Conservation (phyloP, 2,329 filamentous ascomycete genomes). For the Paradendryphiella salina region DNA sequence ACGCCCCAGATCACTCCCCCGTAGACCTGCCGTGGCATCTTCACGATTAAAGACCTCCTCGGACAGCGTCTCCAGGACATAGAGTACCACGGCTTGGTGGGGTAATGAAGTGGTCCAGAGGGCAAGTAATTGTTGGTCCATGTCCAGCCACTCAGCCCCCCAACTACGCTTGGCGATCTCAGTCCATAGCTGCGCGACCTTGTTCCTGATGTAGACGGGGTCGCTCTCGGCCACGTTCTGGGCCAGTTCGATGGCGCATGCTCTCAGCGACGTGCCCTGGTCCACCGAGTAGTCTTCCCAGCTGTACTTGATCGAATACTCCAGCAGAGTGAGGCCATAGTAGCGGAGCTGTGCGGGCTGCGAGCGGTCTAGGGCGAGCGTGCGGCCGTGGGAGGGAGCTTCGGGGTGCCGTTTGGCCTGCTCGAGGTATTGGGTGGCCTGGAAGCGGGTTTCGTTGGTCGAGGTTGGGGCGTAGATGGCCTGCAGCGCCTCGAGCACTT, state of each 20-base stretch:
- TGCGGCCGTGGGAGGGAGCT: constrained; percentile 83
- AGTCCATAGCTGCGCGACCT: constrained; percentile 91
- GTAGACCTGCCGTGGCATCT: constrained; percentile 79
- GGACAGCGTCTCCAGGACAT: constrained; percentile 85
- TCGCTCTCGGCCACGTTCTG: constrained; percentile 71
- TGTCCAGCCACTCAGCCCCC: constrained; percentile 90
- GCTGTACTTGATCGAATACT: constrained; percentile 83
- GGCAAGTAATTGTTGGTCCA: constrained; percentile 81
- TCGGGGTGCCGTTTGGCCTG: constrained; percentile 76
- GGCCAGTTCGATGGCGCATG: constrained; percentile 79
- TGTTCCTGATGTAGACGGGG: constrained; percentile 84
- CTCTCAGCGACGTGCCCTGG: constrained; percentile 69
- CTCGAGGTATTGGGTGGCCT: constrained; percentile 86
- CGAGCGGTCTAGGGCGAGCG: constrained; percentile 72
- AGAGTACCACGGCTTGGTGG: constrained; percentile 85
- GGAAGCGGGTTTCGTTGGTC: constrained; percentile 75
- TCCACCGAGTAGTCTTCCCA: constrained; percentile 73
- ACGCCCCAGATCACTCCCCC: constrained; percentile 82
- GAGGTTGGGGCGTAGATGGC: constrained; percentile 84
- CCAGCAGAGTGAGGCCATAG: constrained; percentile 89
- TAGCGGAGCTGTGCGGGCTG: constrained; percentile 85
- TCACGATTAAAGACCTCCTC: constrained; percentile 94
- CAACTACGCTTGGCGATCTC: constrained; percentile 92
- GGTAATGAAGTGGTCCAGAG: constrained; percentile 69
- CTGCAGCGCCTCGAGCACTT: constrained; percentile 82